Percentiles rank a stretch among this genome's conserved stretches.
Conservation (phyloP, 2,329 filamentous ascomycete species). For the Talaromyces albobiverticillius region DNA sequence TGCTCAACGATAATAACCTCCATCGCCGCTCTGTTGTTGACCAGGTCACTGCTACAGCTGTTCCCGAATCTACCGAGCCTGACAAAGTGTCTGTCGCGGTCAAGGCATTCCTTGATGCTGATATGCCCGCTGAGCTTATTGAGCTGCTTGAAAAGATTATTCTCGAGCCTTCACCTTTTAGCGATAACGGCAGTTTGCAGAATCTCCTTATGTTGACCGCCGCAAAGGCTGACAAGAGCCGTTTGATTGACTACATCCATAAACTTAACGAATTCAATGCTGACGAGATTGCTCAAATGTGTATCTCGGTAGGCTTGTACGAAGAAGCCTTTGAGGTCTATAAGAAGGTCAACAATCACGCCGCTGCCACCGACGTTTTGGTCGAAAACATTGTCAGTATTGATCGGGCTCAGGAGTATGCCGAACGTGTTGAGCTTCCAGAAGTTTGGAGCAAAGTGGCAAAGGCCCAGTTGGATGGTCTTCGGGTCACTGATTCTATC, state of each 20-base stretch:
- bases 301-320: conserved; percentile 89
- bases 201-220: conserved; percentile 96
- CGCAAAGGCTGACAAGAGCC: conserved; percentile 91
- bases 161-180: conserved; percentile 97
- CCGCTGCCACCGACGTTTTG: conserved; percentile 82
- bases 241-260: conserved; percentile 95
- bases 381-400: conserved; percentile 98
- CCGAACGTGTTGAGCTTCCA: conserved; percentile 87
- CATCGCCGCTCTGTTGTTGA: conserved; percentile 91
- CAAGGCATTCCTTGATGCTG: conserved; percentile 84
- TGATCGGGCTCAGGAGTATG: conserved; percentile 92
- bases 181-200: conserved; percentile 93
- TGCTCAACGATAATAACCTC: conserved; percentile 92
- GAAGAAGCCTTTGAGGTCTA: conserved; percentile 98
- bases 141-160: conserved; percentile 99
- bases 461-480: conserved; percentile 94
- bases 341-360: conserved; percentile 93
- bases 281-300: conserved; percentile 87
- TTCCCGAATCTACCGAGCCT: conserved; percentile 87
- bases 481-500: conserved; percentile 87
- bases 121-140: conserved; percentile 90
- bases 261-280: conserved; percentile 84
- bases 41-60: conserved; percentile 92
- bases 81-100: conserved; percentile 94
- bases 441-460: conserved; percentile 98